Percentiles rank a stretch among this genome's conserved stretches.
Evolutionary conservation across 495 filamentous ascomycete species (phyloP).

Genomic region (Hypoxylon intermedium): DNA sequence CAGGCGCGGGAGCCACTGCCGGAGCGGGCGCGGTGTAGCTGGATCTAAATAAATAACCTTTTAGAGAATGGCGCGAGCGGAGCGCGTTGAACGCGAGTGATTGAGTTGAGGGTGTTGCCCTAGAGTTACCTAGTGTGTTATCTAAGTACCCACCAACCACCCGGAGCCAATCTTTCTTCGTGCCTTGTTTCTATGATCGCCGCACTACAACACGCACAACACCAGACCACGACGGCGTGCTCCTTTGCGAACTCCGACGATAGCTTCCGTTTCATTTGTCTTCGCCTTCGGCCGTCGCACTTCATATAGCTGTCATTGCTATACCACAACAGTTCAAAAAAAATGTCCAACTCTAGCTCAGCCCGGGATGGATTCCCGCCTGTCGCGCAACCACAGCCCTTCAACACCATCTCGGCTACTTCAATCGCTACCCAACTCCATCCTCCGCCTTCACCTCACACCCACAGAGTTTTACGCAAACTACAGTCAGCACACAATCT

Average conservation of each 20-base stretch:
- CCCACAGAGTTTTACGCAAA: constrained; percentile 59
- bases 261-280: constrained; percentile 17
- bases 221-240: constrained; percentile 12
- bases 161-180: constrained; percentile 15
- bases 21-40: too few species aligned
- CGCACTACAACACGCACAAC: constrained; percentile 10
- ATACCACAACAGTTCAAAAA: constrained; percentile 35
- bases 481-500: constrained; percentile 65
- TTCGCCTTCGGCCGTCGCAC: too few species aligned
- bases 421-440: constrained; percentile 38
- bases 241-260: constrained; percentile 13
- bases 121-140: background rate
- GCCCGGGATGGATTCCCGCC: constrained; percentile 42
- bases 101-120: constrained; percentile 8
- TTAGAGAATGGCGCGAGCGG: constrained; percentile 20
- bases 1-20: too few species aligned
- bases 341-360: too few species aligned
- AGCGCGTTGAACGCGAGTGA: constrained; percentile 14
- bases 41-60: constrained; percentile 27
- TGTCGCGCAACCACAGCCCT: constrained; percentile 36
- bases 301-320: constrained; percentile 6
- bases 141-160: constrained; percentile 20
- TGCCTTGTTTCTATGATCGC: constrained; percentile 19
- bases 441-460: constrained; percentile 52
- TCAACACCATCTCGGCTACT: constrained; percentile 10